These are phyloP conservation scores for Saccharomyces hybrid DNA, from an alignment of 1,139 yeast genomes.

Conservation along the genomic window DNA sequence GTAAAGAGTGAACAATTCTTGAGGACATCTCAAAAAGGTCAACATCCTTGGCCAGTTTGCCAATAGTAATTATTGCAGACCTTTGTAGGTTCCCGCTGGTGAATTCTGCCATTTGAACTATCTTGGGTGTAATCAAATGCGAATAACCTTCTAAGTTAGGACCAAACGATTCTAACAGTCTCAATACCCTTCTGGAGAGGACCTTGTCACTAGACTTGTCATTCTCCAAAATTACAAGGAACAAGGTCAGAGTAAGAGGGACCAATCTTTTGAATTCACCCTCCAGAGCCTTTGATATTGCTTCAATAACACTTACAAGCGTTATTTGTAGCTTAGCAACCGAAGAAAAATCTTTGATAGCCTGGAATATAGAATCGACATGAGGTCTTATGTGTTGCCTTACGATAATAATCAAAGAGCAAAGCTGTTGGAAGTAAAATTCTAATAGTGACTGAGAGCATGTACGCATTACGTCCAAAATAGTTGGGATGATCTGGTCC, in stretches of 20 bases:
- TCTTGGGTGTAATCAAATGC: constrained; percentile 77
- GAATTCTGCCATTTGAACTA: constrained; percentile 72
- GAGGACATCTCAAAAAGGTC: constrained; percentile 84
- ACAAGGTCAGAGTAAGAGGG: constrained; percentile 67
- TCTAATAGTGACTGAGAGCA: constrained; percentile 80
- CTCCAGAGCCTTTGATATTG: constrained; percentile 78
- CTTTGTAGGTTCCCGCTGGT: constrained; percentile 52
- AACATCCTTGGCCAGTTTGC: constrained; percentile 68
- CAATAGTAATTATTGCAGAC: constrained; percentile 79
- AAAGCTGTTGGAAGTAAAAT: constrained; percentile 82
- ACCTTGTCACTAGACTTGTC: constrained; percentile 60
- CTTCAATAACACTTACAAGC: constrained; percentile 72
- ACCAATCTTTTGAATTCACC: constrained; percentile 86
- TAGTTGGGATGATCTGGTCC: constrained; percentile 82
- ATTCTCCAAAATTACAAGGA: constrained; percentile 70
- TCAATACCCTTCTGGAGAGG: constrained; percentile 69
- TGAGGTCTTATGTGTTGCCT: constrained; percentile 86
- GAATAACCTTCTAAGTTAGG: constrained; percentile 81
- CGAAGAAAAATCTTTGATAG: constrained; percentile 68
- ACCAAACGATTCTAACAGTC: constrained; percentile 89
- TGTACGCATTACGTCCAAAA: constrained; percentile 74
- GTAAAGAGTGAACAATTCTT: constrained; percentile 77
- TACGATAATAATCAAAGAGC: constrained; percentile 72
- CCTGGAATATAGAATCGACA: constrained; percentile 63
- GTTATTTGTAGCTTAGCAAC: constrained; percentile 66